phyloP scores from a whole-genome alignment of 2,329 filamentous ascomycete genomes.

The Colletotrichum gigasporum region DNA sequence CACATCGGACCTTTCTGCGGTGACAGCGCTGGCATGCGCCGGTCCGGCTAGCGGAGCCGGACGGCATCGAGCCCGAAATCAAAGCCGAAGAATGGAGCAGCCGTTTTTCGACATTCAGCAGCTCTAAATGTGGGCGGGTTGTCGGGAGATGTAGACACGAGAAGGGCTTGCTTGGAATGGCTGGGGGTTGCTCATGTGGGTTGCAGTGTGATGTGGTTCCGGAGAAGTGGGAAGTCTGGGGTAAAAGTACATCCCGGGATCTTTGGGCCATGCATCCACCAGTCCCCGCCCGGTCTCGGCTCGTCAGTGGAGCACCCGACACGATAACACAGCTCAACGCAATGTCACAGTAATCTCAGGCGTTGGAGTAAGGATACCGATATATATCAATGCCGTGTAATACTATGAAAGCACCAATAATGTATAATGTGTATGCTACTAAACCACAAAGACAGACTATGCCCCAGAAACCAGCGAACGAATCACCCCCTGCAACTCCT shows the following conservation, averaged over 20 bases:
- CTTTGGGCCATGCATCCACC: background rate
- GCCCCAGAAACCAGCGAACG: too few species aligned
- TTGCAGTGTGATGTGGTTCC: background rate
- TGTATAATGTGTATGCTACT: too few species aligned
- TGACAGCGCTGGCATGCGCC: conserved; percentile 51
- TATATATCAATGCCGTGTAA: too few species aligned
- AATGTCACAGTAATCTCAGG: too few species aligned
- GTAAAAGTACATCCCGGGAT: background rate
- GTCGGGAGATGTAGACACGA: background rate
- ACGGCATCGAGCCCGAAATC: background rate
- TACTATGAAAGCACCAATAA: too few species aligned
- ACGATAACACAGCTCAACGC: too few species aligned
- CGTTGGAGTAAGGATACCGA: too few species aligned
- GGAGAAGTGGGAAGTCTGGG: conserved; percentile 3
- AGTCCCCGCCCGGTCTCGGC: background rate
- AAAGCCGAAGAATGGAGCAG: too few species aligned
- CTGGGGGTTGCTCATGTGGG: background rate
- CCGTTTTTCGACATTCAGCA: background rate
- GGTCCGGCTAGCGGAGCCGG: conserved; percentile 17
- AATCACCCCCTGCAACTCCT: background rate
- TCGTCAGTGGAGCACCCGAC: background rate
- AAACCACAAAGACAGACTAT: too few species aligned
- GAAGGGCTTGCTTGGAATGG: background rate
- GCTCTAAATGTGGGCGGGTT: background rate
- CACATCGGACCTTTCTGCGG: conserved; percentile 50